Base-by-base conservation (phyloP, 306 rosid species). In the Prunus mira region DNA sequence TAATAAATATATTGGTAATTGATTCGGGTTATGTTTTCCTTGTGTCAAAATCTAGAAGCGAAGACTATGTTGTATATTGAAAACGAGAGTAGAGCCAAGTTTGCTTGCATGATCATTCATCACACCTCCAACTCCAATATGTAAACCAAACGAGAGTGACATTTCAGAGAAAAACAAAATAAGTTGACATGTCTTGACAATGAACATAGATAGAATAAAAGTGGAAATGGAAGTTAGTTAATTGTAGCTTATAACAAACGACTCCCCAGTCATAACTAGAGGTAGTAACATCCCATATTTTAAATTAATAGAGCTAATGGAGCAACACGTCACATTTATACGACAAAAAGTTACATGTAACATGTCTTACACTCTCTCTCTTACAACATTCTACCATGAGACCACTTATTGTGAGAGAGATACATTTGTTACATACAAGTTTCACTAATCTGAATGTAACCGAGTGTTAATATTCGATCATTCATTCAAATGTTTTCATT, bases 121-220 rank as follows among this genome's bases (percentile, higher is more conserved):
- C 65, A 71, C 46, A 71, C 24, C n/a, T 71, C 50, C 75, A 34
- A 71, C 51, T 71, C 74, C 20, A 54, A 10, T 19, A 70, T 51
- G 10, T 12, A 18, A 25, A 18, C 15, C 75, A 71, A 61, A n/a
- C 0, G 63, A 52, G 30, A 71, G 66, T 20, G 66, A 72, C 66
- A 55, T 56, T 72, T 34, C 15, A 22, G 38, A 34, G 17, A 56
- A 13, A 55, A 72, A 57, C 24, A n/a, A 55, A 54, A 7, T 3
- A n/a, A 3, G 51, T 6, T 34, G 24, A n/a, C 75, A 12, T 30
- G 28, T n/a, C 3, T 32, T 52, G 75, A 20, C 41, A 72, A 56
- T 6, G 66, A 14, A 12, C 67, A 9, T 68, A 6, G 25, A 46
- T 24, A 68, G 28, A 20, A 46, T 24, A 3, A 6, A 56, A 68